Evolutionary conservation across 352 stramenopile species (phyloP).

Genomic region (Globisporangium uncinulatum): DNA sequence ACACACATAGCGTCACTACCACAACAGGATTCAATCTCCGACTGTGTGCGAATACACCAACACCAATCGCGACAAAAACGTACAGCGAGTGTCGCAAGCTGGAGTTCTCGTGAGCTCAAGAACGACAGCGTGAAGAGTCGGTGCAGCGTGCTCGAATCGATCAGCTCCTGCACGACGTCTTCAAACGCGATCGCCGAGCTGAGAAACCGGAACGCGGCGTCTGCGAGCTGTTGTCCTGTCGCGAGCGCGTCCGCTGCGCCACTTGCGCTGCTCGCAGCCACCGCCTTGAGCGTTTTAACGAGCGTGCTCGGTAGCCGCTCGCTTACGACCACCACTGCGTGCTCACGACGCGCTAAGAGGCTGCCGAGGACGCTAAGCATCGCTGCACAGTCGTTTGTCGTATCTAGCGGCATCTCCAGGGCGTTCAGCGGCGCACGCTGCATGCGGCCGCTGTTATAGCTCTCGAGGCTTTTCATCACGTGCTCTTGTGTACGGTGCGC

Average conservation of each 20-base stretch:
- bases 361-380: conserved; percentile 23
- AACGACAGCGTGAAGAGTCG: conserved; percentile 44
- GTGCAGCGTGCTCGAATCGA: conserved; percentile 42
- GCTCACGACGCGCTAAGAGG: conserved; percentile 16
- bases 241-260: background rate
- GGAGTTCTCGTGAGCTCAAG: conserved; percentile 4
- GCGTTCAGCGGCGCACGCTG: conserved; percentile 7
- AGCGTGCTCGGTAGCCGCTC: conserved; percentile 50
- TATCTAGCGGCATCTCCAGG: background rate
- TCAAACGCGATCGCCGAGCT: conserved; percentile 23
- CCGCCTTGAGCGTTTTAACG: conserved; percentile 45
- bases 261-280: conserved; percentile 5
- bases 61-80: background rate
- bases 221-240: conserved; percentile 10
- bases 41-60: no score
- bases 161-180: conserved; percentile 42
- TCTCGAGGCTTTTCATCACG: conserved; percentile 30
- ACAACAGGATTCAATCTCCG: no score
- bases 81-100: conserved; percentile 18
- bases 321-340: conserved; percentile 33
- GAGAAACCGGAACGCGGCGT: conserved; percentile 25
- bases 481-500: conserved; percentile 27
- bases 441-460: conserved; percentile 25
- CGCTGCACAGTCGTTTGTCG: conserved; percentile 10
- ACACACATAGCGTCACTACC: no score